phyloP scores from a whole-genome alignment of 164 flowering plant genomes.

The Protea cynaroides region DNA sequence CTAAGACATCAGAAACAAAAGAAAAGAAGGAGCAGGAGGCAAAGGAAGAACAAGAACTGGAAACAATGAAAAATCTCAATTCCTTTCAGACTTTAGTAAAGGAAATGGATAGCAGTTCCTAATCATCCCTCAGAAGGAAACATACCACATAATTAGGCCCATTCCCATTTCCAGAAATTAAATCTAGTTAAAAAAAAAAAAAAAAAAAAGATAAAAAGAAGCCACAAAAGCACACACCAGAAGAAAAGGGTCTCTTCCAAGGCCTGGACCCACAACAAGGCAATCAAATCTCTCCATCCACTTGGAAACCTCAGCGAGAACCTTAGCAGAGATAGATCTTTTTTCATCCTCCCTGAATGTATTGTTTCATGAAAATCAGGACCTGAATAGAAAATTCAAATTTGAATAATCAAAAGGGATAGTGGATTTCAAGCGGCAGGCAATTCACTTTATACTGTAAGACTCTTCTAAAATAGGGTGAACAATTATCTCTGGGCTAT shows the following conservation, averaged over 20 bases:
- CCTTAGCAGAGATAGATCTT: conserved; percentile 32
- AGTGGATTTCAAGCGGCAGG: neutral
- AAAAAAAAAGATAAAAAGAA: neutral
- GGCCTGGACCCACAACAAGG: conserved; percentile 94
- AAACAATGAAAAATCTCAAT: too few species aligned
- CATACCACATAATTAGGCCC: too few species aligned
- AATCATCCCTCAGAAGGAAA: too few species aligned
- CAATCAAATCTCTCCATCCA: conserved; percentile 99
- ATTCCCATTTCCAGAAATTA: too few species aligned
- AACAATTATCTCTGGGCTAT: conserved; percentile 97
- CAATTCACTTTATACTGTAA: conserved; percentile 59
- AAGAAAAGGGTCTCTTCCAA: conserved; percentile 95
- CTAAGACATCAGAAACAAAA: too few species aligned
- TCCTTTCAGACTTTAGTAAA: too few species aligned
- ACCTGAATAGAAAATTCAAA: neutral
- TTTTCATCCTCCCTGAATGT: conserved; percentile 63
- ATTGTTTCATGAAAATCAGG: conserved; percentile 10
- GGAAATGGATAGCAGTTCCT: too few species aligned
- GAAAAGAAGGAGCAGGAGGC: too few species aligned
- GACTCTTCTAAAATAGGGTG: conserved; percentile 95
- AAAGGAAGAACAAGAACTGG: too few species aligned
- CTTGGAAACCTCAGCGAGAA: conserved; percentile 76
- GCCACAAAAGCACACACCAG: conserved; percentile 48
- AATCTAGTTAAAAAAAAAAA: too few species aligned
- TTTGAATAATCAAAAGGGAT: conserved; percentile 1